These are phyloP conservation scores for Hanseniaspora clermontiae DNA, from an alignment of 805 yeast species.

Conservation along the genomic window DNA sequence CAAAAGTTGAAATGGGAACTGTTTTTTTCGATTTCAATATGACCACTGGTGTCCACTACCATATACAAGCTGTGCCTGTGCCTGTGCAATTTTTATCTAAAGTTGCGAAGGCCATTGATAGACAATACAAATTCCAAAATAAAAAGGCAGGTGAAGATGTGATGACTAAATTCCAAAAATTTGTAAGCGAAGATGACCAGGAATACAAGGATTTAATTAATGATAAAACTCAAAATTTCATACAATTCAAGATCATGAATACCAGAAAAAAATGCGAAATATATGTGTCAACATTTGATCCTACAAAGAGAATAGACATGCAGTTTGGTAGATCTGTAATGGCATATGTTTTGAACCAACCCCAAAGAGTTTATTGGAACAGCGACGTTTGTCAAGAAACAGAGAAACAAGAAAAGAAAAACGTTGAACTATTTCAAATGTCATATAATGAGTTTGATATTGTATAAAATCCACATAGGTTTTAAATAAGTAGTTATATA, in stretches of 20 bases:
- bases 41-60: conserved; percentile 55
- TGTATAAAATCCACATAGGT: conserved; percentile 19
- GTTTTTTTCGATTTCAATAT: conserved; percentile 63
- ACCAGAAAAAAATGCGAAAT: conserved; percentile 25
- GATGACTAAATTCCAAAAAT: conserved; percentile 27
- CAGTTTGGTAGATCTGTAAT: conserved; percentile 76
- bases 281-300: conserved; percentile 25
- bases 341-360: conserved; percentile 48
- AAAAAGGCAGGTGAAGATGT: conserved; percentile 29
- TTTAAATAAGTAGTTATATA: too few species aligned
- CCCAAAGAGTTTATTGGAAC: conserved; percentile 63
- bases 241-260: conserved; percentile 28
- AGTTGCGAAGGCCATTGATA: conserved; percentile 37
- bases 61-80: conserved; percentile 66
- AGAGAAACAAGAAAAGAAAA: conserved; percentile 45
- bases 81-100: conserved; percentile 32
- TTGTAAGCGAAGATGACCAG: conserved; percentile 20
- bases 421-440: conserved; percentile 50
- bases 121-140: conserved; percentile 36
- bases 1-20: conserved; percentile 35
- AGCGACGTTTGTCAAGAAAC: conserved; percentile 48
- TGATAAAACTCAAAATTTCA: conserved; percentile 25
- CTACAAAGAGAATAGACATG: conserved; percentile 43
- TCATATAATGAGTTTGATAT: conserved; percentile 45
- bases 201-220: conserved; percentile 23